phyloP scores from a whole-genome alignment of 805 yeast species.

The Wickerhamomyces strasburgensis region DNA sequence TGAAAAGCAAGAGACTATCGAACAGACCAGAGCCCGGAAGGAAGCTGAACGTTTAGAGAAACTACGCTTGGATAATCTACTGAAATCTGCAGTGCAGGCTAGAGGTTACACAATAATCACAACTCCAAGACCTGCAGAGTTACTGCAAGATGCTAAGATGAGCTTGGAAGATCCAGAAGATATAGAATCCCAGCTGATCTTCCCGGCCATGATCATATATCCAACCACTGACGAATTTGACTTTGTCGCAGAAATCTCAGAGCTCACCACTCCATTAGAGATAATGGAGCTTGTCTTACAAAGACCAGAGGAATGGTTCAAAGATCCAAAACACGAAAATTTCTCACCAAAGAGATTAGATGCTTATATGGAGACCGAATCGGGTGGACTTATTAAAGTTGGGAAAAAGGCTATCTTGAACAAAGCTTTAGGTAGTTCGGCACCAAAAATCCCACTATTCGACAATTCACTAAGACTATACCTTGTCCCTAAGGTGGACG shows the following conservation, averaged over 20 bases:
- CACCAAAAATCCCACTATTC: conserved; percentile 69
- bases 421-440: conserved; percentile 55
- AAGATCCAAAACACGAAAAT: conserved; percentile 49
- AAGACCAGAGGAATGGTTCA: conserved; percentile 68
- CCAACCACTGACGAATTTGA: conserved; percentile 86
- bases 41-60: conserved; percentile 32
- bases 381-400: conserved; percentile 81
- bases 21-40: conserved; percentile 28
- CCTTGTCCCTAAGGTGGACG: conserved; percentile 70
- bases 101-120: conserved; percentile 51
- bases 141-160: conserved; percentile 48
- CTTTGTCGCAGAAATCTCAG: conserved; percentile 70
- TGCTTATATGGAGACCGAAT: conserved; percentile 73
- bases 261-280: conserved; percentile 61
- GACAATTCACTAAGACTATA: conserved; percentile 69
- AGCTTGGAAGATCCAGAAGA: conserved; percentile 61
- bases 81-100: conserved; percentile 55
- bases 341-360: conserved; percentile 58
- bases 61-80: conserved; percentile 36
- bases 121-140: conserved; percentile 50
- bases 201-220: conserved; percentile 76
- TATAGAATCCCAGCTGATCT: conserved; percentile 69
- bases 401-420: conserved; percentile 72
- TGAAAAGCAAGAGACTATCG: conserved; percentile 31
- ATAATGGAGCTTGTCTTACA: conserved; percentile 54